Base-by-base conservation (phyloP, 2,329 filamentous ascomycete genomes). In the Diaporthe sp. region DNA sequence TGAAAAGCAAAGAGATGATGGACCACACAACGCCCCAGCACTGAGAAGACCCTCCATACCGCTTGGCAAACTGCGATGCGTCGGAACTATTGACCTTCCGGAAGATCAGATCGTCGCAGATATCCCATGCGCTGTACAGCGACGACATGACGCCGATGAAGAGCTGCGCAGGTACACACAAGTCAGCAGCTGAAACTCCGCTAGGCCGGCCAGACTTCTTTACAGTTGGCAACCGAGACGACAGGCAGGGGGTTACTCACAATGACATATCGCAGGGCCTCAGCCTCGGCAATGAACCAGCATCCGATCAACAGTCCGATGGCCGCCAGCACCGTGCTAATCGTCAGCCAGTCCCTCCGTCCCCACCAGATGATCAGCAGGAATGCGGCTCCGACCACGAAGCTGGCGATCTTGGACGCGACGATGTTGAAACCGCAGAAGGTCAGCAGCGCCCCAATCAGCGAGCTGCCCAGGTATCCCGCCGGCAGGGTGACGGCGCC, bases 81-180 rank as follows among this genome's bases (percentile, higher is more conserved):
- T 96, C 94, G 6, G 93, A 95, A 31, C 89, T 91, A 83, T 96
- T 95, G 70, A 96, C 93, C 84, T 95, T 96, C 75, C 94, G 89
- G 6, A 95, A 85, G 78, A 96, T 95, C 44, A 96, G 86, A 79
- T 96, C 94, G 81, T 96, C 94, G 83, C 93, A 95, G 79, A 96
- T 96, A 86, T 96, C 94, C 94, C 94, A 96, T 7, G 94, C 93
- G 78, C 92, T 94, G 83, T 96, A 96, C 1, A 96, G 88, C 2
- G 91, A 92, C 9, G 91, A 94, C 94, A 96, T 95, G 79, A 95
- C 94, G 57, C 94, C 94, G 77, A 96, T 95, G 80, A 96, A 96
- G 39, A 96, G 88, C 86, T 91, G 76, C 25, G n/a, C n/a, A 37
- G 28, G 22, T 22, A 31, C 13, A 2, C 17, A 2, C 17, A 51